Evolutionary conservation across 345 rosid species (phyloP).

Genomic region (Theobroma cacao): DNA sequence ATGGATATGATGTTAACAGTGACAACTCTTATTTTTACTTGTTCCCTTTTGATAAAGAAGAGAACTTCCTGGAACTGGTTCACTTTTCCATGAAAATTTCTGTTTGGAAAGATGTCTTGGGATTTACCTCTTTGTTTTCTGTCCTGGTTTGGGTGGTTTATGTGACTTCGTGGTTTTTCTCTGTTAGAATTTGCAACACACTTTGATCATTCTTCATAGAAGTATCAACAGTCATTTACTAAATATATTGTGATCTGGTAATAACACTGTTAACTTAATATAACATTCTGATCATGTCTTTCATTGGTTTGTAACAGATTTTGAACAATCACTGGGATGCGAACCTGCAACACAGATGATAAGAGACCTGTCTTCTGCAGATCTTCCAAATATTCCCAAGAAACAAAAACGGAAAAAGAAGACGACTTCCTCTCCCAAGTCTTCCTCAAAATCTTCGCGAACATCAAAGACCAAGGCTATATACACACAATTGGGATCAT

Average conservation of each 20-base stretch:
- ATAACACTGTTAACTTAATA: background rate
- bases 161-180: background rate
- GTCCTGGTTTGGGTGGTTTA: background rate
- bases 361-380: constrained; percentile 27
- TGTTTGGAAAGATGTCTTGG: background rate
- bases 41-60: no score
- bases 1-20: no score
- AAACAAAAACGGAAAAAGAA: constrained; percentile 54
- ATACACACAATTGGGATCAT: constrained; percentile 22
- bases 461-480: constrained; percentile 28
- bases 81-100: no score
- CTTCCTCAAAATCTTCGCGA: constrained; percentile 37
- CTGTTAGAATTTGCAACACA: background rate
- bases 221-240: background rate
- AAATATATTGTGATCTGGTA: background rate
- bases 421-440: constrained; percentile 37
- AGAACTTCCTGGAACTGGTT: no score
- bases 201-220: no score
- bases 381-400: constrained; percentile 42
- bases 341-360: constrained; percentile 31
- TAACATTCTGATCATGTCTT: background rate
- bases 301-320: constrained; percentile 30
- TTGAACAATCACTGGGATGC: constrained; percentile 32
- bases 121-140: background rate
- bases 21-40: no score